Evolutionary conservation across 768 basidiomycete genomes (phyloP).

Genomic region (Tephrocybe sp.): DNA sequence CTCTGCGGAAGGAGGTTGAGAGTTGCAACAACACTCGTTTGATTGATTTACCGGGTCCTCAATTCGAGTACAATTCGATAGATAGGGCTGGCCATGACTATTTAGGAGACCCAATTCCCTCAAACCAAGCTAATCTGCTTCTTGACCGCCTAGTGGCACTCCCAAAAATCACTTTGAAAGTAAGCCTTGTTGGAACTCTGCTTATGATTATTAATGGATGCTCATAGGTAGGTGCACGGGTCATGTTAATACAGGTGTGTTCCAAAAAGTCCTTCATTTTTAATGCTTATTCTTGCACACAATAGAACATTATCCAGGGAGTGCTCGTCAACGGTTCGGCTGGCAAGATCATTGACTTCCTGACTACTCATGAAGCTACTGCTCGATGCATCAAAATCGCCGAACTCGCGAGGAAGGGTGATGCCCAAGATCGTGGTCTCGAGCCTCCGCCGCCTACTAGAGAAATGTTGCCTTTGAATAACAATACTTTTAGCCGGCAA

Average conservation of each 20-base stretch:
- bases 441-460: neutral
- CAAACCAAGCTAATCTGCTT: slow-evolving; percentile 27
- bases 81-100: slow-evolving; percentile 48
- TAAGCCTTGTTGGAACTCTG: slow-evolving; percentile 54
- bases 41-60: slow-evolving; percentile 39
- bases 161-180: slow-evolving; percentile 48
- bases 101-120: slow-evolving; percentile 29
- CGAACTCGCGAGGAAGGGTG: slow-evolving; percentile 3
- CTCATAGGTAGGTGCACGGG: slow-evolving; percentile 41
- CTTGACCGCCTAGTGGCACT: slow-evolving; percentile 53
- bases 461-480: slow-evolving; percentile 18
- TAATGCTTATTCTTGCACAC: neutral
- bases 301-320: slow-evolving; percentile 63
- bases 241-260: neutral
- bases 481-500: slow-evolving; percentile 23
- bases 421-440: neutral
- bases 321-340: slow-evolving; percentile 67
- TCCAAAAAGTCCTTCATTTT: too few relatives aligned
- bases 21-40: slow-evolving; percentile 67
- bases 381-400: slow-evolving; percentile 36
- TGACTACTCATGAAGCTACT: slow-evolving; percentile 47
- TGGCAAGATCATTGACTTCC: slow-evolving; percentile 53
- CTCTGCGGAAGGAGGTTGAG: slow-evolving; percentile 77
- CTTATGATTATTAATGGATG: slow-evolving; percentile 82
- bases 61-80: slow-evolving; percentile 35